A percentile compares a stretch with the other conserved stretches of the same genome.
phyloP scores from a whole-genome alignment of 129 eudicot genomes.

The Helianthus annuus region HanXRQr2.0-SUNRISE NC_035441.2:175440807-175441306 shows the following conservation, averaged over 20 bases:
- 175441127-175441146: slow-evolving; percentile 29
- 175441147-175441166: background rate
- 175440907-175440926: slow-evolving; percentile 5
- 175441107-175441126: slow-evolving; percentile 31
- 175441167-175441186: slow-evolving; percentile 29
- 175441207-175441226: slow-evolving; percentile 25
- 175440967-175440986: slow-evolving; percentile 10
- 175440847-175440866: background rate
- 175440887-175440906: slow-evolving; percentile 28
- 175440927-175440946: slow-evolving; percentile 7
- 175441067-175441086: slow-evolving; percentile 27
- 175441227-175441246: slow-evolving; percentile 22
- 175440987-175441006: slow-evolving; percentile 29
- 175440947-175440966: slow-evolving; percentile 28
- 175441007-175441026: slow-evolving; percentile 33
- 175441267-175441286: slow-evolving; percentile 12
- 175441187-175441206: slow-evolving; percentile 15
- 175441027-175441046: slow-evolving; percentile 30
- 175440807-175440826: slow-evolving; percentile 16
- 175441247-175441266: slow-evolving; percentile 6
- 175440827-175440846: slow-evolving; percentile 12
- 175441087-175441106: slow-evolving; percentile 27
- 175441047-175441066: slow-evolving; percentile 31
- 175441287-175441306: slow-evolving; percentile 14
- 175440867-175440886: slow-evolving; percentile 14